These are phyloP conservation scores for Craterostigma plantagineum DNA, from an alignment of 257 asterid genomes.

Conservation along the genomic window DNA sequence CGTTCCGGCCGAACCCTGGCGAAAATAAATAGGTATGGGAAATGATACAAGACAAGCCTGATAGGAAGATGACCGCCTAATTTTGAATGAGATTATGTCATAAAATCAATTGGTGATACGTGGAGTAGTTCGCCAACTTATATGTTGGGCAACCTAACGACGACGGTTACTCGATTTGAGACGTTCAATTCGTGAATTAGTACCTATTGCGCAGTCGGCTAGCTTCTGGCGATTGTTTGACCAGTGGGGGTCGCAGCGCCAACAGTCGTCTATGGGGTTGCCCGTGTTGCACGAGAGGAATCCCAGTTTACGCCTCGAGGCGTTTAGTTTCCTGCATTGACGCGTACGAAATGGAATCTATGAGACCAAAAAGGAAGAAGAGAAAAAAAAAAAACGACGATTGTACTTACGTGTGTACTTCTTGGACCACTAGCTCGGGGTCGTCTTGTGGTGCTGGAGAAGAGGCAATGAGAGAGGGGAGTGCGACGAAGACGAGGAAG, in stretches of 20 bases:
- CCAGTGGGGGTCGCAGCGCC: conserved; percentile 71
- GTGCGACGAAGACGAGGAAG: neutral
- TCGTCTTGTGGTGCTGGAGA: neutral
- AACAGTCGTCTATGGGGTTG: conserved; percentile 62
- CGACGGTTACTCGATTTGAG: no score
- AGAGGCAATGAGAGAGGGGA: neutral
- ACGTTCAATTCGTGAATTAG: no score
- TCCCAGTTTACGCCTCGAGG: neutral
- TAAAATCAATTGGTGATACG: no score
- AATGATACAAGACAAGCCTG: no score
- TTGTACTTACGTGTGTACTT: neutral
- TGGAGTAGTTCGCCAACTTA: no score
- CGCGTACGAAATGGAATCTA: neutral
- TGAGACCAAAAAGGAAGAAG: neutral
- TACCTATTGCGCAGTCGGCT: conserved; percentile 2
- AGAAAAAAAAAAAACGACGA: neutral
- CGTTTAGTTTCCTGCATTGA: conserved; percentile 1
- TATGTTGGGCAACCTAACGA: no score
- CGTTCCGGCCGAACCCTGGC: conserved; percentile 1
- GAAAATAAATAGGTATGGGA: no score
- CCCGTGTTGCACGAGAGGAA: conserved; percentile 4
- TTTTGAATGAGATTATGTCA: no score
- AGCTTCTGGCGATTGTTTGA: conserved; percentile 8
- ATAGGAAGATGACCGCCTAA: no score
- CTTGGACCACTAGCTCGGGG: conserved; percentile 1